Evolutionary conservation across 1,139 yeast genomes (phyloP).

Genomic region (Candida glucosophila): DNA sequence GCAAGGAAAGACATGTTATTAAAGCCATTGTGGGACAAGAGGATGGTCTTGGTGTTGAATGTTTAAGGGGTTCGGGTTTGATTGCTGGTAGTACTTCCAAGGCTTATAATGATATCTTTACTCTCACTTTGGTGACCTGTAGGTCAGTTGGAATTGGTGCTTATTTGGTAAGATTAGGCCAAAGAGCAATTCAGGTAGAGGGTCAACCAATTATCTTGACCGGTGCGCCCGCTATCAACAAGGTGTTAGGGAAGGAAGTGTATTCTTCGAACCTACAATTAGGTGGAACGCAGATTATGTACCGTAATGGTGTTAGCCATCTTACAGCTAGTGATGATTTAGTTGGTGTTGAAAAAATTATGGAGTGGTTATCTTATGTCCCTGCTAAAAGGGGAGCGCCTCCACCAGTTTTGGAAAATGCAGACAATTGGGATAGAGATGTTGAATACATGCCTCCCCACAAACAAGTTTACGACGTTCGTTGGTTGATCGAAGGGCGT

Average conservation of each 20-base stretch:
- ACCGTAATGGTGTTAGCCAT: constrained; percentile 95
- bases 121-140: constrained; percentile 92
- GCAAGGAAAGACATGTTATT: constrained; percentile 74
- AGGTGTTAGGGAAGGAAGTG: constrained; percentile 91
- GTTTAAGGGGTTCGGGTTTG: constrained; percentile 94
- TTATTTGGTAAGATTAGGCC: constrained; percentile 92
- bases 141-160: constrained; percentile 99
- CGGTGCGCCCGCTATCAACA: constrained; percentile 98
- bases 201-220: constrained; percentile 98
- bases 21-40: constrained; percentile 86
- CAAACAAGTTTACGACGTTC: constrained; percentile 76
- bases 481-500: constrained; percentile 91
- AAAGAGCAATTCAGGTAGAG: constrained; percentile 96
- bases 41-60: constrained; percentile 97
- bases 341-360: constrained; percentile 90
- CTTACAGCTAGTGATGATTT: constrained; percentile 91
- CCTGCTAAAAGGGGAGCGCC: constrained; percentile 89
- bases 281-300: constrained; percentile 99
- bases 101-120: constrained; percentile 95
- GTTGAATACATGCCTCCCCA: constrained; percentile 72
- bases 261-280: constrained; percentile 93
- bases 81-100: constrained; percentile 98
- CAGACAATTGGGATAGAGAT: constrained; percentile 89
- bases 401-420: constrained; percentile 78
- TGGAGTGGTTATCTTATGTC: constrained; percentile 93